A percentile compares a stretch with the other conserved stretches of the same genome.
Conservation (phyloP, 768 basidiomycete genomes). For the Panellus pusillus region DNA sequence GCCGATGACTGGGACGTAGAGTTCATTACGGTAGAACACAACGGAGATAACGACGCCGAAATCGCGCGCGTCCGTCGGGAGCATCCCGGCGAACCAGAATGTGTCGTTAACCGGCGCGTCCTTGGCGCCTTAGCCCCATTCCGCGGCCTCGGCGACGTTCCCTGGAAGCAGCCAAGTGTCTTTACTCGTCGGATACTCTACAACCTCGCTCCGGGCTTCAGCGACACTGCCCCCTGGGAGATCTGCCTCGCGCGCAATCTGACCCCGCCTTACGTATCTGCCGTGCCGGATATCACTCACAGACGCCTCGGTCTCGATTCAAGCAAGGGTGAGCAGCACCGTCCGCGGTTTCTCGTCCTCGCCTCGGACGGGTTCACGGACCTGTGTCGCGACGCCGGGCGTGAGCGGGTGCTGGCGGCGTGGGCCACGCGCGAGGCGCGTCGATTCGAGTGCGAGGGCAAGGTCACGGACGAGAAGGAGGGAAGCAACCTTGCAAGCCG, state of each 20-base stretch:
- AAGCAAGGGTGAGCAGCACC: constrained; percentile 9
- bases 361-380: constrained; percentile 71
- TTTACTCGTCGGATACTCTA: constrained; percentile 68
- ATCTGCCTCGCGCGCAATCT: constrained; percentile 61
- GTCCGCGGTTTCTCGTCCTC: constrained; percentile 57
- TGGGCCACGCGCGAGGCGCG: constrained; percentile 51
- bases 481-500: constrained; percentile 46
- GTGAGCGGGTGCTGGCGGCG: constrained; percentile 45
- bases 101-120: constrained; percentile 63
- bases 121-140: constrained; percentile 79
- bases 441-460: constrained; percentile 20
- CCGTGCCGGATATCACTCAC: constrained; percentile 63
- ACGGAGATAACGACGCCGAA: constrained; percentile 68
- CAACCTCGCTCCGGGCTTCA: constrained; percentile 62
- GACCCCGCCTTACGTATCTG: constrained; percentile 67
- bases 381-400: constrained; percentile 49
- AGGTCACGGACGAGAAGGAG: not conserved
- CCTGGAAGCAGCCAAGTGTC: constrained; percentile 71
- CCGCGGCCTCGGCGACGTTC: constrained; percentile 70
- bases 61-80: constrained; percentile 60
- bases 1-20: constrained; percentile 59
- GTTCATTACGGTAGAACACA: constrained; percentile 64
- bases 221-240: constrained; percentile 64
- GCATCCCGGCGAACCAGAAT: constrained; percentile 72
- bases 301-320: constrained; percentile 38